phyloP scores from a whole-genome alignment of 192 early-diverging fungal species.

The Coemansia sp. region DNA sequence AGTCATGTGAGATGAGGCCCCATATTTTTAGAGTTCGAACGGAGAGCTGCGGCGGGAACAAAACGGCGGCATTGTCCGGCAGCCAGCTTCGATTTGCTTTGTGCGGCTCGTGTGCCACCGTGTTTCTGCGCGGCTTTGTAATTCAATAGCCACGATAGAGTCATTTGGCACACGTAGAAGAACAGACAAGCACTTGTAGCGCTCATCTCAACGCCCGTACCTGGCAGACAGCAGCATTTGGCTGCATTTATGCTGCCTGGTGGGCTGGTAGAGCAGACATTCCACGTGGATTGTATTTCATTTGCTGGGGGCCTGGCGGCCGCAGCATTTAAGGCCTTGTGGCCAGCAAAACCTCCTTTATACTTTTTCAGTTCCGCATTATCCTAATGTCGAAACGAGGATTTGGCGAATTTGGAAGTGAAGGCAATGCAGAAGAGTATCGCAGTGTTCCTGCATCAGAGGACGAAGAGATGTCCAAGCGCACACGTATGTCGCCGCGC shows the following conservation, averaged over 20 bases:
- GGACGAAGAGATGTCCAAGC: conserved; percentile 4
- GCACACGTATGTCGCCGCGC: conserved; percentile 10
- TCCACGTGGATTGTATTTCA: too few species aligned
- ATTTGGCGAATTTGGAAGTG: conserved; percentile 11
- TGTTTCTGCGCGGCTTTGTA: conserved; percentile 40
- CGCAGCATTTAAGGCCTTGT: too few species aligned
- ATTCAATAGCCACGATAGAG: conserved; percentile 25
- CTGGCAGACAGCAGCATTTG: conserved; percentile 7
- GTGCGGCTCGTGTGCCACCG: conserved; percentile 50
- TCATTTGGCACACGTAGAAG: conserved; percentile 45
- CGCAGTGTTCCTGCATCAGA: conserved; percentile 1
- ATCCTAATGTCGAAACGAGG: conserved; percentile 13
- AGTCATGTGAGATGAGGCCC: conserved; percentile 6
- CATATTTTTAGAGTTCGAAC: conserved; percentile 1
- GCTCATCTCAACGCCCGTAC: conserved; percentile 51
- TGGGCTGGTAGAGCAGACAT: conserved; percentile 51
- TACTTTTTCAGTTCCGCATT: background rate
- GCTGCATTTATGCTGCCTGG: conserved; percentile 12
- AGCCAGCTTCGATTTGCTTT: background rate
- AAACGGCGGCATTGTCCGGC: background rate
- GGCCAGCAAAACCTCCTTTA: background rate
- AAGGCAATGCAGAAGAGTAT: conserved; percentile 9
- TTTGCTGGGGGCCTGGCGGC: background rate
- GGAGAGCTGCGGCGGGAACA: conserved; percentile 1
- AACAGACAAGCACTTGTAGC: conserved; percentile 2